Evolutionary conservation across 2,329 filamentous ascomycete genomes (phyloP).

Genomic region (Pestalotiopsis sp.): DNA sequence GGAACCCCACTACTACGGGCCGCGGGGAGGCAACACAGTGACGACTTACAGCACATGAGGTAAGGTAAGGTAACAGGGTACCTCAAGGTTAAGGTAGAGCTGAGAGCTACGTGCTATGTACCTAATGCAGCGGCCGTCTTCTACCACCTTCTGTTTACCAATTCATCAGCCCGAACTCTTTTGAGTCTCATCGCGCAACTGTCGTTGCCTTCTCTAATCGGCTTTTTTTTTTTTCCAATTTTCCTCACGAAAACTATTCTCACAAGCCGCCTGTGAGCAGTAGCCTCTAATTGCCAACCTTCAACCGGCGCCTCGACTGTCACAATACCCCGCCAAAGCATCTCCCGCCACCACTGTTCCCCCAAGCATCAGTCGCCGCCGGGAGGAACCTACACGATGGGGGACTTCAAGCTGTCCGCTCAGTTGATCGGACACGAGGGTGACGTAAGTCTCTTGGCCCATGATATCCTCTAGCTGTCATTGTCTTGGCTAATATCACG

Average conservation of each 20-base stretch:
- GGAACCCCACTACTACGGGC: no score
- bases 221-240: background rate
- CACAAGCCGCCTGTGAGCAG: no score
- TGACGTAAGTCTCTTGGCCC: constrained; percentile 66
- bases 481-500: constrained; percentile 11
- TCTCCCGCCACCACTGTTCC: background rate
- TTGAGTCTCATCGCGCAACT: background rate
- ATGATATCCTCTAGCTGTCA: background rate
- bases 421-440: constrained; percentile 87
- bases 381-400: constrained; percentile 50
- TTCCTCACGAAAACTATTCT: background rate
- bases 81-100: background rate
- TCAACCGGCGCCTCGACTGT: background rate
- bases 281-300: background rate
- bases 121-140: background rate
- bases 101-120: background rate
- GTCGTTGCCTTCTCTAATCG: background rate
- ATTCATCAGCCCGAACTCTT: background rate
- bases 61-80: background rate
- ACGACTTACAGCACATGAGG: no score
- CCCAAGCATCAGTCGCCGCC: background rate
- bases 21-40: no score
- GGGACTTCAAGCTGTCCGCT: constrained; percentile 91
- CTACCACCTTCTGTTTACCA: background rate
- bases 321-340: constrained; percentile 7